Evolutionary conservation across 176 grass and related monocot genomes (phyloP), one percentile per base, ranked within the genome.

Genomic region (Lolium perenne): DNA sequence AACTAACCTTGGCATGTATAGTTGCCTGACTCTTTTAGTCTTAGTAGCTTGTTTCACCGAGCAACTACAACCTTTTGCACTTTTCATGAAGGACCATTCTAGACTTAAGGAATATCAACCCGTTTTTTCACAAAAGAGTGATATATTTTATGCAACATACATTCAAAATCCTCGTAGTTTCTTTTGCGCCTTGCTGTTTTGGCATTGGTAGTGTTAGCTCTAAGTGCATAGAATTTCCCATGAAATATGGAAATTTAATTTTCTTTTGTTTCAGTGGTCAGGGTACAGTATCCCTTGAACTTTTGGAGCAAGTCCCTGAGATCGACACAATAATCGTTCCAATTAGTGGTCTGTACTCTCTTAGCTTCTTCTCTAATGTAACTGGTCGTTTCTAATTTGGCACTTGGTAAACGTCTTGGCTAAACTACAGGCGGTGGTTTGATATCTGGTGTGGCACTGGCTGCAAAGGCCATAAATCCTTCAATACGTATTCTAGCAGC

Each of bases 401-500:
- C 54, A 40, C 10, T 40, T 40, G 14, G 5, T 46, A 55, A 15
- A 12, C 22, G 12, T 86, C 78, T 83, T 82, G 59, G 22, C 41
- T 88, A 76, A 71, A 83, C 8, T 77, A 41, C 22, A 98, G 93
- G 95, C 18, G 93, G 95, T 47, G 95, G 95, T 87, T 87, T 98
- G 80, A 98, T 98, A 57, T 98, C 91, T 87, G 95, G 95, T 32
- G 90, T 98, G 57, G 76, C 89, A 55, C 41, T 98, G 78, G 95
- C 95, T 83, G 95, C 93, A 49, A 98, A 98, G 86, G 90, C 93
- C 47, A 90, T 98, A 47, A 95, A 95, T 82, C 95, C 95, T 79
- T 93, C 89, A 14, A 94, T 98, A 82, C 83, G 56, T 55, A 84
- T 98, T 89, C 75, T 98, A 38, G 95, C 93, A 77, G 95, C 93